These are phyloP conservation scores for Vanrija sp. DNA, from an alignment of 1,284 basidiomycete species.

Conservation along the genomic window DNA sequence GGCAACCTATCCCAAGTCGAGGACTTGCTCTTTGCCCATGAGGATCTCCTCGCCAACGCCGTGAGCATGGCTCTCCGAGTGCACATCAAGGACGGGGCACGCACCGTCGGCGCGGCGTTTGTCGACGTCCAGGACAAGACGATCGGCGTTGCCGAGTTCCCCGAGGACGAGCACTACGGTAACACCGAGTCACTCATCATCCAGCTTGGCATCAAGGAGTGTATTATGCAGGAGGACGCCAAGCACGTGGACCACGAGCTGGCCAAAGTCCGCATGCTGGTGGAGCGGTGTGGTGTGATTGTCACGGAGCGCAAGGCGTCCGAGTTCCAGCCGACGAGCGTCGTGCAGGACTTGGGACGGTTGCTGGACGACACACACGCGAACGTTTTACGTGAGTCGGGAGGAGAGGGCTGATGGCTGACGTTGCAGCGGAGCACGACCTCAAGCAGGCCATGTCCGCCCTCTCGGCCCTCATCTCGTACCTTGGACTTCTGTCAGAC, in stretches of 20 bases:
- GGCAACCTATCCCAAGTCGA: slow-evolving; percentile 93
- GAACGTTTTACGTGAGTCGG: slow-evolving; percentile 50
- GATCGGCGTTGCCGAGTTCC: slow-evolving; percentile 73
- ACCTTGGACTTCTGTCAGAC: slow-evolving; percentile 79
- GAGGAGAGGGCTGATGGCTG: slow-evolving; percentile 23
- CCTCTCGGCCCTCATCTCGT: slow-evolving; percentile 74
- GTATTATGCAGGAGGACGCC: slow-evolving; percentile 57
- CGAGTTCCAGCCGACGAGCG: slow-evolving; percentile 76
- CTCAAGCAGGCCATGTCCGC: slow-evolving; percentile 75
- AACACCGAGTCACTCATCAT: slow-evolving; percentile 95
- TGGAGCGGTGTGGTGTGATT: slow-evolving; percentile 88
- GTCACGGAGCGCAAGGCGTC: slow-evolving; percentile 80
- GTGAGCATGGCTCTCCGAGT: slow-evolving; percentile 88
- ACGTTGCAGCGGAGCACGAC: slow-evolving; percentile 65
- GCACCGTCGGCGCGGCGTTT: slow-evolving; percentile 56
- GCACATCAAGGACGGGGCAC: slow-evolving; percentile 55
- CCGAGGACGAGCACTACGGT: slow-evolving; percentile 92
- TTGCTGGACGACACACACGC: slow-evolving; percentile 60
- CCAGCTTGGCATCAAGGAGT: slow-evolving; percentile 95
- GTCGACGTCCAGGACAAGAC: slow-evolving; percentile 55
- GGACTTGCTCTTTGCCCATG: slow-evolving; percentile 82
- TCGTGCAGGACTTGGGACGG: slow-evolving; percentile 79
- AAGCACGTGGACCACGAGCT: slow-evolving; percentile 70
- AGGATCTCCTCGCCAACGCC: slow-evolving; percentile 78
- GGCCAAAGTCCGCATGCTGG: slow-evolving; percentile 72